Evolutionary conservation across 805 yeast species (phyloP).

Genomic region (Cyberlindnera mississippiensis): DNA sequence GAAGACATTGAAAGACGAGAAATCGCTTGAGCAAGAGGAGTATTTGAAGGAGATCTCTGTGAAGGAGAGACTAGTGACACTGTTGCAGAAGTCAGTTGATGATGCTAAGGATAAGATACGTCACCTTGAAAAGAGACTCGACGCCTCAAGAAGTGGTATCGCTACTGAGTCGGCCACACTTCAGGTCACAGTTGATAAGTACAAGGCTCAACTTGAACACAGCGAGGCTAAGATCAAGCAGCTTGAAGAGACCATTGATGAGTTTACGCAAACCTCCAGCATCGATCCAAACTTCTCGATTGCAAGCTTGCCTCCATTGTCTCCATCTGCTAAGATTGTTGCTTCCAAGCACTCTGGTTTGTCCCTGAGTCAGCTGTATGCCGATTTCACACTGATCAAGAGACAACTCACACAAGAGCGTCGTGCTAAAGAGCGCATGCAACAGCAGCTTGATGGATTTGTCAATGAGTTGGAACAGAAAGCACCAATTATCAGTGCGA

Average conservation of each 20-base stretch:
- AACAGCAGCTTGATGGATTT: constrained; percentile 65
- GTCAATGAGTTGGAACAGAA: constrained; percentile 73
- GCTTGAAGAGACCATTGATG: constrained; percentile 43
- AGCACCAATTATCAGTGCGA: constrained; percentile 70
- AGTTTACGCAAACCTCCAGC: constrained; percentile 29
- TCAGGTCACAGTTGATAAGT: constrained; percentile 52
- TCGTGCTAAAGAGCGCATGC: constrained; percentile 64
- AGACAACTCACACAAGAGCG: constrained; percentile 67
- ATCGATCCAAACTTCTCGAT: constrained; percentile 19
- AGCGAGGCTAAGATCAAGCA: constrained; percentile 41
- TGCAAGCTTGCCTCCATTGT: constrained; percentile 32
- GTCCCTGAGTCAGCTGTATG: constrained; percentile 60
- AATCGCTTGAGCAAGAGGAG: constrained; percentile 41
- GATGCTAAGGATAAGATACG: constrained; percentile 50
- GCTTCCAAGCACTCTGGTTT: constrained; percentile 45
- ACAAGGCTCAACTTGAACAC: constrained; percentile 43
- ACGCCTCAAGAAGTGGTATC: constrained; percentile 18
- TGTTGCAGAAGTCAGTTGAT: constrained; percentile 50
- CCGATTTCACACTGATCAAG: constrained; percentile 61
- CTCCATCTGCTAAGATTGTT: constrained; percentile 57
- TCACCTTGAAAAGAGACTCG: constrained; percentile 45
- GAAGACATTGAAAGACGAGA: constrained; percentile 43
- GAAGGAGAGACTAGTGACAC: constrained; percentile 56
- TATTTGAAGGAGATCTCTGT: constrained; percentile 54
- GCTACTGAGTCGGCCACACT: constrained; percentile 58